These are phyloP conservation scores for Ambrosiella beaveri DNA, from an alignment of 2,329 filamentous ascomycete species.

Conservation along the genomic window DNA sequence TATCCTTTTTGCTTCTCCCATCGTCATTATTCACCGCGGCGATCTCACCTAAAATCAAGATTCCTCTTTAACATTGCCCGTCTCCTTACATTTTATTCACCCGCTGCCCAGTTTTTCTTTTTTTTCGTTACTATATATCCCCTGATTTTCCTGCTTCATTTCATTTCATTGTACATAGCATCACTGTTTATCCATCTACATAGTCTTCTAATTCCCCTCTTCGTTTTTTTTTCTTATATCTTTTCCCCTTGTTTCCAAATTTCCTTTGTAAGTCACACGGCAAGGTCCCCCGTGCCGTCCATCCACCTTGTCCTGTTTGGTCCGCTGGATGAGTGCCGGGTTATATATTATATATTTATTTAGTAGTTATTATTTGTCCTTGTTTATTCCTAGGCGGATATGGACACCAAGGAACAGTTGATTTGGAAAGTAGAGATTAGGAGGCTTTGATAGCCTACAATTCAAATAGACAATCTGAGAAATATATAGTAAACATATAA, in stretches of 20 bases:
- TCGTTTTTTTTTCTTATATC: background rate
- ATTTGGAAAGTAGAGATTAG: background rate
- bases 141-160: background rate
- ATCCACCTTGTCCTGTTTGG: too few relatives aligned
- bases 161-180: constrained; percentile 2
- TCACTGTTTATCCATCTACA: background rate
- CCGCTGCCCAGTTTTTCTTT: background rate
- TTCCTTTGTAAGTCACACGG: background rate
- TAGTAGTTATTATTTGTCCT: background rate
- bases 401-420: background rate
- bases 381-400: background rate
- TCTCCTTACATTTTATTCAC: background rate
- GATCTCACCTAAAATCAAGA: too few relatives aligned
- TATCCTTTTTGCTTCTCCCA: background rate
- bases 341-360: background rate
- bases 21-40: background rate
- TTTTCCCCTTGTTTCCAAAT: background rate
- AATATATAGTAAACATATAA: background rate
- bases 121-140: background rate
- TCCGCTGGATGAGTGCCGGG: too few relatives aligned
- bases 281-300: too few relatives aligned
- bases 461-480: background rate
- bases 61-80: too few relatives aligned
- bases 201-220: background rate
- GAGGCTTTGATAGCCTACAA: background rate